Base-by-base conservation (phyloP, 352 stramenopile genomes). In the Blastocystis sp. region DNA sequence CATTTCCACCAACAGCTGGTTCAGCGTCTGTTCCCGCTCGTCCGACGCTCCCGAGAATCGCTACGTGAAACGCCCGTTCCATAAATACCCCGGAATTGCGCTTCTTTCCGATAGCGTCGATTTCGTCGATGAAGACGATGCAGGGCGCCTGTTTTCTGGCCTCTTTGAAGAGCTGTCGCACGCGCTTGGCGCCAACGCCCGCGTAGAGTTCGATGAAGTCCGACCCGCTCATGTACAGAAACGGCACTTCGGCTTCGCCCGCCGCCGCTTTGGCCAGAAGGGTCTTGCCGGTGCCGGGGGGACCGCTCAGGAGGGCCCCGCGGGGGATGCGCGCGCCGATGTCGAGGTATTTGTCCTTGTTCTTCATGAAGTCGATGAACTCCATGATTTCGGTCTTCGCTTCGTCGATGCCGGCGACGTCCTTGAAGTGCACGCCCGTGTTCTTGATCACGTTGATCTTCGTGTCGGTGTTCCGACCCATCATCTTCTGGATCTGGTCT, bases 191-290 rank as follows among this genome's bases (percentile, higher is more conserved):
- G 76, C 96, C 97, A 24, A 99, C 95, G 89, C 97, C 97, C 27
- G 99, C 97, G 88, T 99, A 99, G 95, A 99, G 98, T 91, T 99
- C 96, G 59, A 98, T 96, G 87, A 99, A 99, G 87, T 99, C 96
- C 29, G 93, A 98, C 93, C 78, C 91, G 93, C 38, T 64, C 36
- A 72, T 72, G 51, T 72, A 85, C 87, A 94, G 98, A 88, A 98
- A 98, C 7, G 96, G 96, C 27, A 98, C 96, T 75, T 91, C 94
- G 0, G 96, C 95, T 89, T 98, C 95, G 32, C 95, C 96, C 32
- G 96, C 96, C 6, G 95, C 97, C 3, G 96, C 96, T 88, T 97
- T 97, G 1, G 96, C 96, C 34, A 99, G 88, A 59, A 99, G 89
- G 2, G 96, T 99, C 88, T 99, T 99, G 88, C 96, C 96, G 18